These are phyloP conservation scores for Tothia fuscella DNA, from an alignment of 2,329 filamentous ascomycete species.

Conservation along the genomic window DNA sequence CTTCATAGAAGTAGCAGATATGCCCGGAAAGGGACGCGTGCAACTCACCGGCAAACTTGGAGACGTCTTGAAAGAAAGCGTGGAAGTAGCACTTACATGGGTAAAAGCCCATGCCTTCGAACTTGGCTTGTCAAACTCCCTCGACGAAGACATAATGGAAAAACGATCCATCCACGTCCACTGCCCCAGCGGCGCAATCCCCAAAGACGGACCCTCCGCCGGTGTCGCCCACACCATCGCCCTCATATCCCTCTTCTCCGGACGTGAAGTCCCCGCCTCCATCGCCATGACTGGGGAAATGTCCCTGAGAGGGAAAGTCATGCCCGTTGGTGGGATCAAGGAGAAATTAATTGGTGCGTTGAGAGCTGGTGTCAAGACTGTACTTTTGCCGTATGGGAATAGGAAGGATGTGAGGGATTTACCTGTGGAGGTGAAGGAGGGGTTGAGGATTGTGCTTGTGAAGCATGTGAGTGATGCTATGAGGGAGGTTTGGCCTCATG, in stretches of 20 bases:
- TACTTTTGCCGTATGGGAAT: conserved; percentile 78
- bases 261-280: conserved; percentile 74
- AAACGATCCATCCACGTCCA: conserved; percentile 89
- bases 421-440: conserved; percentile 77
- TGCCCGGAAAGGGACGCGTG: conserved; percentile 84
- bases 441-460: conserved; percentile 80
- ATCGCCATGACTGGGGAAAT: conserved; percentile 86
- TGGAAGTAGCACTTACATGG: conserved; percentile 93
- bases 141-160: conserved; percentile 89
- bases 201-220: conserved; percentile 76
- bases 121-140: conserved; percentile 68
- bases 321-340: conserved; percentile 94
- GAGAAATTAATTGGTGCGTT: conserved; percentile 95
- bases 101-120: conserved; percentile 93
- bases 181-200: conserved; percentile 87
- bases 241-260: conserved; percentile 78
- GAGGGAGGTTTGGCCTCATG: conserved; percentile 81
- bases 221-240: conserved; percentile 91
- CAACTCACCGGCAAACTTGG: conserved; percentile 94
- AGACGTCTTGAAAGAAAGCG: conserved; percentile 91
- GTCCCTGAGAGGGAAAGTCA: conserved; percentile 75
- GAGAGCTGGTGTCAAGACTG: conserved; percentile 86
- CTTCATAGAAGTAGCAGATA: conserved; percentile 96
- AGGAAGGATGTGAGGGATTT: conserved; percentile 86
- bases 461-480: conserved; percentile 94